phyloP scores from a whole-genome alignment of 2,329 filamentous ascomycete species.

The Fusarium agapanthi region DNA sequence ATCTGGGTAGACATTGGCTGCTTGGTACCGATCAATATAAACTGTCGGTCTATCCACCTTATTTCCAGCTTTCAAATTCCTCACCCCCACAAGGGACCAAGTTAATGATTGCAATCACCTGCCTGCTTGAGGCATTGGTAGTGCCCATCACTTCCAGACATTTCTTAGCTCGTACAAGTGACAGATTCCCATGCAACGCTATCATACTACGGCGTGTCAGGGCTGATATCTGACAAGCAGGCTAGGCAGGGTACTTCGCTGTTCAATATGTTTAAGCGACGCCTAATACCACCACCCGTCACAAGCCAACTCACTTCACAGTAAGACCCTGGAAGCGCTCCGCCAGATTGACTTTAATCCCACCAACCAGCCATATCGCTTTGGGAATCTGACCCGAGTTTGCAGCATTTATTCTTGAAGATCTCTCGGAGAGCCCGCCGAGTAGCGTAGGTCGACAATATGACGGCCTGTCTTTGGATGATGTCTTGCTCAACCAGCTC shows the following conservation, averaged over 20 bases:
- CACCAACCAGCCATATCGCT: slow-evolving; percentile 23
- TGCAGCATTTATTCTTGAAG: slow-evolving; percentile 15
- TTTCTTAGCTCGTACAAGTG: slow-evolving; percentile 30
- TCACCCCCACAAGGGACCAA: slow-evolving; percentile 11
- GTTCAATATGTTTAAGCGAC: slow-evolving; percentile 22
- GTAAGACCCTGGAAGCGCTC: slow-evolving; percentile 20
- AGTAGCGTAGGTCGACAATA: background rate
- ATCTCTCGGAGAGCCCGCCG: slow-evolving; percentile 20
- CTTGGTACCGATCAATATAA: slow-evolving; percentile 2
- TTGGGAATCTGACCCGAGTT: slow-evolving; percentile 32
- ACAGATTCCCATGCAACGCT: slow-evolving; percentile 40
- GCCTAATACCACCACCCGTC: background rate
- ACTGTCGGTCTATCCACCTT: slow-evolving; percentile 1
- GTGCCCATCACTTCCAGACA: slow-evolving; percentile 23
- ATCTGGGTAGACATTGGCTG: background rate
- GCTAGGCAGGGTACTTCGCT: slow-evolving; percentile 27
- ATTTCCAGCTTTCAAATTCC: slow-evolving; percentile 15
- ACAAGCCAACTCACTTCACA: slow-evolving; percentile 6
- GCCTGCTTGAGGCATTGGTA: background rate
- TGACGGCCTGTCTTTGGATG: background rate
- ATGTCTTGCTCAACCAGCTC: slow-evolving; percentile 4
- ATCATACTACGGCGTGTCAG: slow-evolving; percentile 20
- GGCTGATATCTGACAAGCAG: slow-evolving; percentile 27
- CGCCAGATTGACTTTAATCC: slow-evolving; percentile 24
- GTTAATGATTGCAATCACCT: slow-evolving; percentile 2